Percentiles rank a stretch among this genome's conserved stretches.
These are phyloP conservation scores for Eremochloa ophiuroides DNA, from an alignment of 176 grass and related monocot species.

Conservation along the genomic window DNA sequence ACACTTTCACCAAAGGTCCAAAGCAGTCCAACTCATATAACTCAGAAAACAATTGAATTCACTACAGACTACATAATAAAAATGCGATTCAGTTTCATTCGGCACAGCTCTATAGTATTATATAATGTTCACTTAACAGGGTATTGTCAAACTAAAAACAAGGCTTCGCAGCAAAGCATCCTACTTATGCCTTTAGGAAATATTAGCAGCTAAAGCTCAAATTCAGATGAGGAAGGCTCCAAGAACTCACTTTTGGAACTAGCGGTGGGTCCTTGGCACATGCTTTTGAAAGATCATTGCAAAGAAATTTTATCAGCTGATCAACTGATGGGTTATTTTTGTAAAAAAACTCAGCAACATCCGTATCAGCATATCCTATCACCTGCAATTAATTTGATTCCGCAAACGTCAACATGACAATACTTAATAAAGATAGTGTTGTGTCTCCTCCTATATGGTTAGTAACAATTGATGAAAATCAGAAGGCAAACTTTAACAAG, in stretches of 20 bases:
- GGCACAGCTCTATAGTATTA: neutral
- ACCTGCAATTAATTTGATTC: slow-evolving; percentile 45
- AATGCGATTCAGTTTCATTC: neutral
- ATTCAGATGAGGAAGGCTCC: neutral
- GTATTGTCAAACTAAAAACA: slow-evolving; percentile 13
- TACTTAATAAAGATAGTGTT: neutral
- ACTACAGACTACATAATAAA: neutral
- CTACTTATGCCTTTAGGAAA: neutral
- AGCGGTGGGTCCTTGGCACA: slow-evolving; percentile 57
- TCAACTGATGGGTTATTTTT: slow-evolving; percentile 66
- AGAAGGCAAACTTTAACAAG: neutral
- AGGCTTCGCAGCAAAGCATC: neutral
- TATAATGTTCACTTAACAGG: neutral
- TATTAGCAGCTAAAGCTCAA: slow-evolving; percentile 6
- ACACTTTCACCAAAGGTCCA: neutral
- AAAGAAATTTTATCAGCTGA: slow-evolving; percentile 70
- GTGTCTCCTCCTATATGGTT: neutral
- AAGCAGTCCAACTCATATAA: neutral
- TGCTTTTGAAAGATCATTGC: slow-evolving; percentile 85
- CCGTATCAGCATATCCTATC: slow-evolving; percentile 88
- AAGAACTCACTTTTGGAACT: slow-evolving; percentile 67
- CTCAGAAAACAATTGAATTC: neutral
- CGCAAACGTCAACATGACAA: neutral
- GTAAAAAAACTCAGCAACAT: slow-evolving; percentile 93
- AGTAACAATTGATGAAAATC: neutral